phyloP scores from a whole-genome alignment of 192 early-diverging fungal species.

The Dissophora globulifera region DNA sequence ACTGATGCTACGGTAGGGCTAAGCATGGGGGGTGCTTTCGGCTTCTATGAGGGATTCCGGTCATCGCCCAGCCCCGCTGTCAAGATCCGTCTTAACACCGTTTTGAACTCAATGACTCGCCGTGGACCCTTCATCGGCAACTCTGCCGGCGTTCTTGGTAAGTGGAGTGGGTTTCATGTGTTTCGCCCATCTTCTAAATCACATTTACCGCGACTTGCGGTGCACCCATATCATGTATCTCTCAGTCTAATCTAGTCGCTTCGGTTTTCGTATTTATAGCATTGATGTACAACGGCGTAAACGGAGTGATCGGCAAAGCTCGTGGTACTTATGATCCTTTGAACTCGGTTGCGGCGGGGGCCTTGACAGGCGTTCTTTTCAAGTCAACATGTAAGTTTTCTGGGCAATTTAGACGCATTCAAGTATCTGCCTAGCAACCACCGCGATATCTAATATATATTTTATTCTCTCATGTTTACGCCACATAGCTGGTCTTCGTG shows the following conservation, averaged over 20 bases:
- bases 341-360: constrained; percentile 76
- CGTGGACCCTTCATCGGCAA: constrained; percentile 86
- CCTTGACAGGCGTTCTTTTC: constrained; percentile 78
- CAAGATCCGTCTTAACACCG: constrained; percentile 83
- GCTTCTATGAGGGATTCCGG: constrained; percentile 79
- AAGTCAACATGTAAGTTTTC: constrained; percentile 69
- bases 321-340: constrained; percentile 72
- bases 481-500: constrained; percentile 64
- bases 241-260: no score
- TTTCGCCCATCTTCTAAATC: no score
- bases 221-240: no score
- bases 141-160: constrained; percentile 76
- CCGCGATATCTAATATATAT: not conserved
- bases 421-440: no score
- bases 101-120: constrained; percentile 84
- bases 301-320: constrained; percentile 67
- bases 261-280: constrained; percentile 34
- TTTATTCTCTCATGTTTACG: not conserved
- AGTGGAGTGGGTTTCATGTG: no score
- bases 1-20: constrained; percentile 55
- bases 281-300: constrained; percentile 81
- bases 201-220: no score
- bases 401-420: no score
- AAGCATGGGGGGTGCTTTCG: constrained; percentile 77
- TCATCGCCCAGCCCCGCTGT: constrained; percentile 66